Evolutionary conservation across 306 rosid species (phyloP).

Genomic region (Malus fusca): DNA sequence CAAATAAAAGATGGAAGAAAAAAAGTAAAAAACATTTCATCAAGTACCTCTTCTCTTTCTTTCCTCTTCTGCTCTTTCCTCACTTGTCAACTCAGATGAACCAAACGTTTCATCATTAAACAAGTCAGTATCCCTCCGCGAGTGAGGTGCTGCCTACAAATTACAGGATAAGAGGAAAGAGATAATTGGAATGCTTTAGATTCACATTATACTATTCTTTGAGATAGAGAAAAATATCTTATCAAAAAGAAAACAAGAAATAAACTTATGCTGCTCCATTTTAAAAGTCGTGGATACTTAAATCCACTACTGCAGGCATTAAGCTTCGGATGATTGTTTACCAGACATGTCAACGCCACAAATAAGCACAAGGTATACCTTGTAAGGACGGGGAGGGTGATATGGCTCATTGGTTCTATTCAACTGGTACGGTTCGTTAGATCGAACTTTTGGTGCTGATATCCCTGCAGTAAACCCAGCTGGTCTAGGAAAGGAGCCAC

Average conservation of each 20-base stretch:
- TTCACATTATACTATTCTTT: conserved; percentile 10
- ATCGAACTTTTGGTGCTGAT: conserved; percentile 55
- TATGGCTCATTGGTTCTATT: conserved; percentile 74
- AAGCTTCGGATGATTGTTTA: not conserved
- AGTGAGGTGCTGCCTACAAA: conserved; percentile 70
- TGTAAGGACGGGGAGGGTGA: conserved; percentile 93
- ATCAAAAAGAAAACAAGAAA: not conserved
- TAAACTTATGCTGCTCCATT: conserved; percentile 1
- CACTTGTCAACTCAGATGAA: conserved; percentile 60
- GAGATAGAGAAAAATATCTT: not conserved
- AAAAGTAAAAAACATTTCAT: not conserved
- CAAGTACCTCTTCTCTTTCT: conserved; percentile 87
- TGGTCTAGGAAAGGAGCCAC: conserved; percentile 94
- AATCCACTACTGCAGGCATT: not conserved
- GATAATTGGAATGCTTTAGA: not conserved
- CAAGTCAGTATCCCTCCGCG: conserved; percentile 61
- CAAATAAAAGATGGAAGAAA: conserved; percentile 8
- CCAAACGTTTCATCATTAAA: conserved; percentile 88
- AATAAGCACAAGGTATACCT: conserved; percentile 35
- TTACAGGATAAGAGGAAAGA: conserved; percentile 6
- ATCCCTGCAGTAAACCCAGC: conserved; percentile 63
- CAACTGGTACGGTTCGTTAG: conserved; percentile 48
- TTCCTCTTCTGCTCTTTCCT: conserved; percentile 90
- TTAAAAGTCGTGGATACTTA: not conserved
- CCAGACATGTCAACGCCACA: not conserved